Evolutionary conservation across 129 eudicot species (phyloP).

Genomic region (Lactuca sativa): DNA sequence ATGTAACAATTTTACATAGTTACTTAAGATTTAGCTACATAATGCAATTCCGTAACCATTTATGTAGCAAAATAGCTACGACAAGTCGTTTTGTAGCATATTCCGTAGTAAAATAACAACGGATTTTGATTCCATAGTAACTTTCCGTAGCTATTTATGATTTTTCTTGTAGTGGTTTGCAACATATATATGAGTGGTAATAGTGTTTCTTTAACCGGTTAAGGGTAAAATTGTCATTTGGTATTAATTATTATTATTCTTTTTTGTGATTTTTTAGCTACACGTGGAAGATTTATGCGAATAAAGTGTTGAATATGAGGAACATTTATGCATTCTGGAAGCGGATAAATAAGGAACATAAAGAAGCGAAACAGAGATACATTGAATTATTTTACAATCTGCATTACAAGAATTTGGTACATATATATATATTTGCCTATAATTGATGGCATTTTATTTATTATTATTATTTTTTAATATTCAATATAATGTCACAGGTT

Average conservation of each 20-base stretch:
- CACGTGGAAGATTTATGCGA: constrained; percentile 98
- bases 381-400: constrained; percentile 75
- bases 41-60: too few relatives aligned
- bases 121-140: too few relatives aligned
- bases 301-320: constrained; percentile 92
- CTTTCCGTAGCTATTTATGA: too few relatives aligned
- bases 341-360: constrained; percentile 67
- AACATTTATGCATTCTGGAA: constrained; percentile 79
- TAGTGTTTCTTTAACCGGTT: too few relatives aligned
- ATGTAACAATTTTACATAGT: too few relatives aligned
- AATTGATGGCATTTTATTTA: not conserved
- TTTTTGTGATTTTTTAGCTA: constrained; percentile 50
- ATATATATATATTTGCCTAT: constrained; percentile 1
- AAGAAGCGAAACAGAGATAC: constrained; percentile 87
- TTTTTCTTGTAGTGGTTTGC: too few relatives aligned
- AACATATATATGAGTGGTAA: constrained; percentile 92
- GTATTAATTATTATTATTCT: not conserved
- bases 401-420: constrained; percentile 75
- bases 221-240: too few relatives aligned
- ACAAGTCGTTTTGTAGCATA: too few relatives aligned
- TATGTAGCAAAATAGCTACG: too few relatives aligned
- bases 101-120: too few relatives aligned
- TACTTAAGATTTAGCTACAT: too few relatives aligned
- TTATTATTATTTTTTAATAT: not conserved
- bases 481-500: constrained; percentile 40